Evolutionary conservation across 1,139 yeast genomes (phyloP), one percentile per base, ranked within the genome.

Genomic region (Zygoascus meyerae): DNA sequence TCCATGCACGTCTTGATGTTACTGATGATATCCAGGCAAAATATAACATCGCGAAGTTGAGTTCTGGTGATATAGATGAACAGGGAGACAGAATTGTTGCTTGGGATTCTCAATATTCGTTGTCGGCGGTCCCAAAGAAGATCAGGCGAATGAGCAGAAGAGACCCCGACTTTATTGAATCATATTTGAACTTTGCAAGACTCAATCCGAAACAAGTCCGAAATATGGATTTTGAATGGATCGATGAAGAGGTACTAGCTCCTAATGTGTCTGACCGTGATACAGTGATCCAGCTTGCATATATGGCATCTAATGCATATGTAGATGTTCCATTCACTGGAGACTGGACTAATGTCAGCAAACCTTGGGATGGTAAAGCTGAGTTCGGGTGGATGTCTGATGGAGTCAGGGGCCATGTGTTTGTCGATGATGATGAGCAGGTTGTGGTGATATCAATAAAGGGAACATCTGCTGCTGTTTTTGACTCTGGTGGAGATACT

Each of bases 221-320:
- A 33, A 32, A 51, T 35, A 49, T 57, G 44, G 56, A 52, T 15
- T 53, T 62, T 35, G 62, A 59, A 12, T 66, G 69, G 69, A 42
- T 44, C 12, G 62, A 61, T 37, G 63, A 57, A 9, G 43, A 42
- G n/a, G 58, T 82, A 2, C 49, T 67, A 1, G 75, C 84, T 1
- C 98, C 98, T 0, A 79, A 92, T 58, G 69, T 92, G 7, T 67
- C 78, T 2, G 95, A 90, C 64, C 75, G 75, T 47, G 79, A 78
- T 35, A 85, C 97, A 0, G 63, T 92, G 5, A 71, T 90, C 4
- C 70, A 85, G 1, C 68, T 92, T 40, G 98, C 97, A 0, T 68
- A 83, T 48, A 84, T 92, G 77, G 80, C 97, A 0, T 85, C 95
- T 1, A 86, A 92, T 65, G 97, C 98, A 2, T 92, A 92, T 60